Base-by-base conservation (phyloP, 1,139 yeast genomes). In the Tardiomyces blankii region DNA sequence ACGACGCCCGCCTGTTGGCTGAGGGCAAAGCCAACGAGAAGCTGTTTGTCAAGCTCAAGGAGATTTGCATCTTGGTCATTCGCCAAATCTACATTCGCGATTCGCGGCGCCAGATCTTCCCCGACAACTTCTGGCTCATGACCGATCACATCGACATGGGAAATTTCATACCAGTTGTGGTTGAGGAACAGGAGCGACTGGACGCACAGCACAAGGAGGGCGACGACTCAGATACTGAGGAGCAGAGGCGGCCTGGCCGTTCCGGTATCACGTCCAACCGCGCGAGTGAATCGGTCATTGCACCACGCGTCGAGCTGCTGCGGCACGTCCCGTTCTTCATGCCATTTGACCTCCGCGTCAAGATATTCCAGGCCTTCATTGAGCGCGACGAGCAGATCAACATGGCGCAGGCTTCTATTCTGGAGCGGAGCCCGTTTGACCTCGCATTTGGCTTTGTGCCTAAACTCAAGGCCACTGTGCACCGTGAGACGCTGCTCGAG, bases 241-340 rank as follows among this genome's bases (percentile, higher is more conserved):
- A 16, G 3, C 12, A 13, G 28, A 4, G 7, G 25, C 25, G 25
- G 4, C 27, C 14, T 21, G 18, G 44, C 43, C 4, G 28, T 27
- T 12, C 23, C 41, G 18, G 7, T 3, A n/a, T 49, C 48, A 28
- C 46, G 46, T 28, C 25, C n/a, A 25, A 23, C n/a, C 12, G 5
- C 21, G 38, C 23, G 2, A 28, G 25, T 11, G 27, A 12, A 44
- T 58, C 61, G 41, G 68, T 59, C 28, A 40, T 49, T 6, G 51
- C 54, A 3, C 63, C 66, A 1, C 48, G 65, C 50, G 51, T 76
- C 42, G 75, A 78, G 45, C 67, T 88, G 1, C 69, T 86, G 39
- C 70, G 75, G 2, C 74, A 77, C 45, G 68, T 80, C 2, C 96
- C 98, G 1, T 89, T 84, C 59, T 82, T 87, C 64, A 70, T 89